Conservation (phyloP, 192 early-diverging fungal genomes). For the Linnemannia hyalina region DNA sequence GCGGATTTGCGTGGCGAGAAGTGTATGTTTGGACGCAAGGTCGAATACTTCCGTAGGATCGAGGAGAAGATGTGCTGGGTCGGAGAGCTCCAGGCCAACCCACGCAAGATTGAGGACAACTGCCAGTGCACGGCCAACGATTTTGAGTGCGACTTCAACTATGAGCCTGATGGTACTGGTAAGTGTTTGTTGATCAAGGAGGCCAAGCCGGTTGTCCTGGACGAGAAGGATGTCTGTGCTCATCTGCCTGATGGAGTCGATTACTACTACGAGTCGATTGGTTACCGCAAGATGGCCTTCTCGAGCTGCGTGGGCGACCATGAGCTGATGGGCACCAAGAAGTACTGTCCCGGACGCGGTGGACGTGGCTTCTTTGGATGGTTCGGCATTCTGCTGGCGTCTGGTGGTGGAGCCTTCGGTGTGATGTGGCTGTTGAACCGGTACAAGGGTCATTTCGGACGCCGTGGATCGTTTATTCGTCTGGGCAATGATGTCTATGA, state of each 20-base stretch:
- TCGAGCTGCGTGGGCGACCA: slow-evolving; percentile 85
- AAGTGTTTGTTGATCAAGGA: slow-evolving; percentile 76
- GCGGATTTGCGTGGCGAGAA: slow-evolving; percentile 63
- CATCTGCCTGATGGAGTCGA: slow-evolving; percentile 69
- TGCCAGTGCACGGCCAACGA: slow-evolving; percentile 86
- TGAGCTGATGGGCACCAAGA: slow-evolving; percentile 68
- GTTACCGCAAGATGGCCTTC: slow-evolving; percentile 90
- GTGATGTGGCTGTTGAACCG: slow-evolving; percentile 21
- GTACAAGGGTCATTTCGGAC: slow-evolving; percentile 22
- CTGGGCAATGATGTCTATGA: slow-evolving; percentile 49
- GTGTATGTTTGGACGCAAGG: slow-evolving; percentile 77
- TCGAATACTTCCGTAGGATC: slow-evolving; percentile 81
- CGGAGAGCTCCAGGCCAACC: slow-evolving; percentile 75
- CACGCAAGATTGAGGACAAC: slow-evolving; percentile 63
- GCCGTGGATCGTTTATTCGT: slow-evolving; percentile 31
- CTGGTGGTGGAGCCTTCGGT: slow-evolving; percentile 26
- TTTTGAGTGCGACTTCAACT: slow-evolving; percentile 94
- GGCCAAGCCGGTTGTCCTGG: slow-evolving; percentile 61
- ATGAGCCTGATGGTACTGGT: slow-evolving; percentile 72
- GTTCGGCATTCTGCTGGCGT: slow-evolving; percentile 36
- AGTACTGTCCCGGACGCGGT: slow-evolving; percentile 75
- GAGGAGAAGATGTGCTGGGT: slow-evolving; percentile 78
- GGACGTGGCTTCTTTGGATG: slow-evolving; percentile 52
- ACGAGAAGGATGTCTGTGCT: slow-evolving; percentile 51
- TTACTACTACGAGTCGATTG: slow-evolving; percentile 79